Conservation (phyloP, 2,329 filamentous ascomycete species). For the Pseudogymnoascus sp. region DNA sequence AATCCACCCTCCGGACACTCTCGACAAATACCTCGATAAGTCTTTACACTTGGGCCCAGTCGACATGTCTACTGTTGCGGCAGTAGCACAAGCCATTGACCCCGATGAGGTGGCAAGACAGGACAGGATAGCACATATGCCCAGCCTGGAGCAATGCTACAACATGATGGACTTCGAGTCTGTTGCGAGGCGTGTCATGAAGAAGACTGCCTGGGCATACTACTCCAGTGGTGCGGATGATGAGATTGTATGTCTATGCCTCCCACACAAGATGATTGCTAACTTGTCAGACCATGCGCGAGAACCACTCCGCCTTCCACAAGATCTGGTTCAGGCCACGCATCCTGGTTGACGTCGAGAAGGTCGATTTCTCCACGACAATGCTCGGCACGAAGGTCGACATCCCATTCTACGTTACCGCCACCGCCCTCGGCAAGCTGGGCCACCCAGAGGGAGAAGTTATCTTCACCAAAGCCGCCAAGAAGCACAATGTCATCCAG, state of each 20-base stretch:
- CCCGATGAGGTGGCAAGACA: conserved; percentile 69
- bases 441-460: conserved; percentile 93
- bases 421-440: conserved; percentile 90
- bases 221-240: conserved; percentile 92
- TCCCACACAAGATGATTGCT: conserved; percentile 13
- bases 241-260: conserved; percentile 57
- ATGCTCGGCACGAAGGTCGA: conserved; percentile 85
- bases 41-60: conserved; percentile 86
- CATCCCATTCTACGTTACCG: conserved; percentile 93
- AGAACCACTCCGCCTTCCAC: conserved; percentile 94
- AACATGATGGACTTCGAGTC: conserved; percentile 95
- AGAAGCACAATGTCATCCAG: conserved; percentile 84
- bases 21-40: conserved; percentile 74
- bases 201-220: conserved; percentile 94
- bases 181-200: conserved; percentile 85
- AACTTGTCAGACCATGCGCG: conserved; percentile 66
- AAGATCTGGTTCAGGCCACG: conserved; percentile 94
- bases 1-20: conserved; percentile 82
- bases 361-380: conserved; percentile 78
- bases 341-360: conserved; percentile 81
- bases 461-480: conserved; percentile 74
- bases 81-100: conserved; percentile 57
- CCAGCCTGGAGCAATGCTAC: conserved; percentile 78
- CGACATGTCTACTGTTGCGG: conserved; percentile 72
- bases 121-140: conserved; percentile 68